phyloP scores from a whole-genome alignment of 805 yeast species.

The Hanseniaspora lindneri region DNA sequence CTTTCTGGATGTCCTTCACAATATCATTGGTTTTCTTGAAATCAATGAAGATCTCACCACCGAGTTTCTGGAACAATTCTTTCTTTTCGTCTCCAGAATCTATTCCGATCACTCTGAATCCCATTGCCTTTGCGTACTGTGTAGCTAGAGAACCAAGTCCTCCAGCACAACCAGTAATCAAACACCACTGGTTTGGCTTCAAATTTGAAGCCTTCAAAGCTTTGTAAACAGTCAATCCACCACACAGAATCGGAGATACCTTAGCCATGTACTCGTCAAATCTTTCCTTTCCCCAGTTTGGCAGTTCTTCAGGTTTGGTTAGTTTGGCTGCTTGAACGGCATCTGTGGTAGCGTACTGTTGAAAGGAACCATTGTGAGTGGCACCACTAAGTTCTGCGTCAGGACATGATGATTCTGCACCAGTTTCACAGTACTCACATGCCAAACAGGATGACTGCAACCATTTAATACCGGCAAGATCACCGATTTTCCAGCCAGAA shows the following conservation, averaged over 20 bases:
- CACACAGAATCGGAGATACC: conserved; percentile 54
- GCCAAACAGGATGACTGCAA: conserved; percentile 49
- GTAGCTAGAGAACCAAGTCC: conserved; percentile 68
- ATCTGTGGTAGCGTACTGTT: conserved; percentile 78
- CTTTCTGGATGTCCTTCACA: conserved; percentile 34
- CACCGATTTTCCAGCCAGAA: conserved; percentile 46
- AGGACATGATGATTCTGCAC: conserved; percentile 43
- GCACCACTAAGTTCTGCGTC: conserved; percentile 44
- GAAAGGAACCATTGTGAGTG: conserved; percentile 64
- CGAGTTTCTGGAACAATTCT: conserved; percentile 39
- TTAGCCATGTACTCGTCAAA: conserved; percentile 43
- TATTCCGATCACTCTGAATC: conserved; percentile 55
- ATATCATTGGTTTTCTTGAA: conserved; percentile 38
- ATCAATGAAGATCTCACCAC: conserved; percentile 55
- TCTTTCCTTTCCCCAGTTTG: conserved; percentile 18
- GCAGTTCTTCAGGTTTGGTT: conserved; percentile 33
- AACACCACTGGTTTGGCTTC: conserved; percentile 59
- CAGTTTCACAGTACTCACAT: conserved; percentile 46
- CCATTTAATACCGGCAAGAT: conserved; percentile 54
- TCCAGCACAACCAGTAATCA: conserved; percentile 70
- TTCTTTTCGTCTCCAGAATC: conserved; percentile 66
- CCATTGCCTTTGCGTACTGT: conserved; percentile 69
- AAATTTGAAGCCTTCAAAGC: conserved; percentile 50
- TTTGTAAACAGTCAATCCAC: conserved; percentile 58
- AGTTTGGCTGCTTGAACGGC: conserved; percentile 76